Evolutionary conservation across 768 basidiomycete genomes (phyloP).

Genomic region (Pleurotus tuber-regium): DNA sequence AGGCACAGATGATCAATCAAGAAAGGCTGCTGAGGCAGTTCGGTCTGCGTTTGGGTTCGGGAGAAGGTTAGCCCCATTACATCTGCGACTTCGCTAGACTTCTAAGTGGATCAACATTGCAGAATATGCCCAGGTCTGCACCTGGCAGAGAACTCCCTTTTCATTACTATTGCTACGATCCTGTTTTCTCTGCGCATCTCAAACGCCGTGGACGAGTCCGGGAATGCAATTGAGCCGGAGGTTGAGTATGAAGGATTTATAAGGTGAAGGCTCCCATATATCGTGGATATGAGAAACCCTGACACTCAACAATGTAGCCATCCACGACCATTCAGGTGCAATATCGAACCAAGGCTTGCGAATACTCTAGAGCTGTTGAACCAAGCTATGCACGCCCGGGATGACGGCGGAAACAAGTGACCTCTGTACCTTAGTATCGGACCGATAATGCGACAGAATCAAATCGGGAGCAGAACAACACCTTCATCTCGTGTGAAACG

Average conservation of each 20-base stretch:
- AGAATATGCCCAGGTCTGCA: conserved; percentile 17
- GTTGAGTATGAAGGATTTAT: conserved; percentile 8
- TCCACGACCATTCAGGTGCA: conserved; percentile 2
- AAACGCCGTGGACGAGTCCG: background rate
- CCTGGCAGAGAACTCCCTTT: conserved; percentile 16
- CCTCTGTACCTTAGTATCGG: too few relatives aligned
- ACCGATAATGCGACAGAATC: too few relatives aligned
- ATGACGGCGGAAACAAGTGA: background rate
- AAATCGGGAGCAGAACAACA: too few relatives aligned
- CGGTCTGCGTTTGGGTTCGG: conserved; percentile 20
- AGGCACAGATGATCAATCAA: background rate
- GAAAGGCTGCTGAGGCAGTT: conserved; percentile 13
- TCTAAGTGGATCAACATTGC: background rate
- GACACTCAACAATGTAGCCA: background rate
- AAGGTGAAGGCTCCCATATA: background rate
- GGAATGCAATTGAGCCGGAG: background rate
- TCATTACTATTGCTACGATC: conserved; percentile 14
- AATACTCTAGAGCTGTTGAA: conserved; percentile 21
- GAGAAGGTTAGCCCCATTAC: conserved; percentile 16
- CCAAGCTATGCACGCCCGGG: background rate
- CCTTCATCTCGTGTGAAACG: too few relatives aligned
- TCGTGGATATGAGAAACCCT: background rate
- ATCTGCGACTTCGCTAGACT: background rate
- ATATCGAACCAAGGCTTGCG: conserved; percentile 3
- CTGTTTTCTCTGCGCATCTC: conserved; percentile 1